These are phyloP conservation scores for Antitrichia curtipendula DNA, from an alignment of 225 moss, liverwort and hornwort genomes.

Conservation along the genomic window DNA sequence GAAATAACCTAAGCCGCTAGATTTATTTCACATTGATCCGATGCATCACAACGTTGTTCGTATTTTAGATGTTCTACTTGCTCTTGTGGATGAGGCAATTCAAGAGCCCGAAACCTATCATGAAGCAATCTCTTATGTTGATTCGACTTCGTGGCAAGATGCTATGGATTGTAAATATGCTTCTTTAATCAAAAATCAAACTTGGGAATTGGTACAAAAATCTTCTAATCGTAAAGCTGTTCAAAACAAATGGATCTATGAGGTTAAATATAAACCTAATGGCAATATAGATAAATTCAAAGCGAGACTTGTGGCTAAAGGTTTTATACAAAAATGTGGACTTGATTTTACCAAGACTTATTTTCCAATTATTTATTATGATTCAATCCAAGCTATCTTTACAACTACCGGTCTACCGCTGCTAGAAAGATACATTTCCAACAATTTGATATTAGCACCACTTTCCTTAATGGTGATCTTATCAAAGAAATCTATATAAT, in stretches of 20 bases:
- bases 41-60: background rate
- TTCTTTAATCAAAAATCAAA: background rate
- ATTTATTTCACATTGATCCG: background rate
- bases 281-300: background rate
- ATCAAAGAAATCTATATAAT: too few relatives aligned
- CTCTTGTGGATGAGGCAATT: background rate
- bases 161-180: background rate
- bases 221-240: too few relatives aligned
- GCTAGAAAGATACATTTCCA: background rate
- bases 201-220: background rate
- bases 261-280: background rate
- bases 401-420: background rate
- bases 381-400: background rate
- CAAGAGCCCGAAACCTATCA: background rate
- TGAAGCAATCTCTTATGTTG: background rate
- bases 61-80: background rate
- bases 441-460: background rate
- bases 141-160: background rate
- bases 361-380: background rate
- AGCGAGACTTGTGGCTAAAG: background rate
- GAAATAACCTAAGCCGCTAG: background rate
- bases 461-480: background rate
- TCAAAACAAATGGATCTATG: background rate
- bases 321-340: too few relatives aligned
- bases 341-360: background rate